Base-by-base conservation (phyloP, 768 basidiomycete species). In the Termitomyces sp. region DNA sequence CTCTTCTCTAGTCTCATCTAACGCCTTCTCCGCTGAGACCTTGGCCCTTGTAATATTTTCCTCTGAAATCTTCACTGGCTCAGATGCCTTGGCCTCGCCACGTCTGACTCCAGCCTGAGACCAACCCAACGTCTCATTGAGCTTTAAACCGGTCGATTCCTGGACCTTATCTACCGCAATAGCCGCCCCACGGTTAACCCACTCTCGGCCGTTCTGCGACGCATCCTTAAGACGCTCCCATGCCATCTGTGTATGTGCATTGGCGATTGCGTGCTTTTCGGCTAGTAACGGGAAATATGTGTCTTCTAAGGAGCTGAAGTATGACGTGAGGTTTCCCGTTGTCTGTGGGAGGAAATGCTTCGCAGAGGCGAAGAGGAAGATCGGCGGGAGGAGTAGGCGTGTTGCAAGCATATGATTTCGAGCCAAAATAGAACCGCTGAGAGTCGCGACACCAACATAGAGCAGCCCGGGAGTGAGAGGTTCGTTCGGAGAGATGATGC, bases 321-420 rank as follows among this genome's bases (percentile, higher is more conserved):
- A 93, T 2, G 66, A 69, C 12, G 81, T 77, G 64, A 95, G 72
- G 68, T 95, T 95, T 57, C 72, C 64, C 2, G 89, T 80, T 6
- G 92, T 91, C 70, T 88, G 79, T 4, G 96, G 96, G 44, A 97
- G 84, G 84, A 97, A 95, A 71, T 95, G 86, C 57, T 84, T 77
- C 48, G 88, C 76, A 32, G 95, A 86, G 60, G 82, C 69, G 58
- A 88, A 56, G 64, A 94, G 74, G 70, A 94, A 82, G 26, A 84
- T 60, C 0, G 95, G 90, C 0, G 96, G 96, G 14, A 95, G 80
- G 48, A 89, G 61, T 54, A 89, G 65, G 20, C 96, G 89, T 5
- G 84, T 74, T 35, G 86, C 79, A 56, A 95, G 73, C 55, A 77
- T 69, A 62, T 95, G 86, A 64, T 88, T 89, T 46, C 95, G 88